Conservation (phyloP, 441 rosid genomes). For the Isatis lusitanica region DNA sequence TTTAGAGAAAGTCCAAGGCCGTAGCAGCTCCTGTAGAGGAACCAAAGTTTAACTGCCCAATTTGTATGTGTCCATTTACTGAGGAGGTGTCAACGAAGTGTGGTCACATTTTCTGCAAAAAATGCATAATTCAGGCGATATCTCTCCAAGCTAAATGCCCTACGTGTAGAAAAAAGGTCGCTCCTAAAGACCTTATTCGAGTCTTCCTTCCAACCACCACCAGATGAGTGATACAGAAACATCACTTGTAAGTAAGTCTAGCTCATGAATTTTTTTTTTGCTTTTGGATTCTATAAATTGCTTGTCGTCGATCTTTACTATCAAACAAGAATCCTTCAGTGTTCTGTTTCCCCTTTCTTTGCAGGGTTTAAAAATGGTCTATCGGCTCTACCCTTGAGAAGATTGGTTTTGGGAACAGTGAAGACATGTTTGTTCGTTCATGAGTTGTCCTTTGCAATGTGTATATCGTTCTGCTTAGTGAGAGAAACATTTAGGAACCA, state of each 20-base stretch:
- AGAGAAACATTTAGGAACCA: constrained; percentile 7
- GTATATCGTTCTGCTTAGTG: not conserved
- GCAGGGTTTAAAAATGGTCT: constrained; percentile 23
- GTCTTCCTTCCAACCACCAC: constrained; percentile 83
- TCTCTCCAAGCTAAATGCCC: constrained; percentile 72
- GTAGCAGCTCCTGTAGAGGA: constrained; percentile 54
- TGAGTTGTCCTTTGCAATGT: constrained; percentile 18
- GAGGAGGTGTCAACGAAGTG: constrained; percentile 88
- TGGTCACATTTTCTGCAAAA: constrained; percentile 92
- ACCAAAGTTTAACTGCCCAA: constrained; percentile 80
- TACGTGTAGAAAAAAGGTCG: constrained; percentile 74
- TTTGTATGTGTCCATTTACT: constrained; percentile 73
- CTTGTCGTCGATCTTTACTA: not conserved
- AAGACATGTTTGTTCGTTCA: constrained; percentile 12
- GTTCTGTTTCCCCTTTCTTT: not conserved
- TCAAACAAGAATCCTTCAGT: not conserved
- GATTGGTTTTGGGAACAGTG: constrained; percentile 9
- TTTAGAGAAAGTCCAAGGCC: constrained; percentile 50
- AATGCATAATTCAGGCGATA: constrained; percentile 69
- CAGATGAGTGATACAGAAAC: constrained; percentile 42
- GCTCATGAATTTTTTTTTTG: not conserved
- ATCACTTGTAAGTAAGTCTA: constrained; percentile 47
- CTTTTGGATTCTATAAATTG: not conserved
- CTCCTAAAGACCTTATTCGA: constrained; percentile 64
- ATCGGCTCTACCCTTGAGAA: not conserved